phyloP scores from a whole-genome alignment of 2,329 filamentous ascomycete genomes.

The Calycina herbarum region DNA sequence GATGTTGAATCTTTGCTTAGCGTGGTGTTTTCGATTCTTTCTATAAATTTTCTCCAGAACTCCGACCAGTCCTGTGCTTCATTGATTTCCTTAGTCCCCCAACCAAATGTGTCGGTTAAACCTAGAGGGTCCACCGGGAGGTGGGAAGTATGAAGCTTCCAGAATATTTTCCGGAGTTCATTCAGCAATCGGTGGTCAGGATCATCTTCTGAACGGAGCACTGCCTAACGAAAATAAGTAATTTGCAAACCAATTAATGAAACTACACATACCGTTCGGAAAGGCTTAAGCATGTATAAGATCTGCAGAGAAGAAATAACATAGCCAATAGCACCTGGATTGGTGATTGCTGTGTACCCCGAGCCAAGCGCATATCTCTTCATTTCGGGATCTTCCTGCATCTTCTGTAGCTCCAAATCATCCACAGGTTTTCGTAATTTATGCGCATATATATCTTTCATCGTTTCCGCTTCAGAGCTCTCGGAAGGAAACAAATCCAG shows the following conservation, averaged over 20 bases:
- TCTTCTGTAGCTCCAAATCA: neutral
- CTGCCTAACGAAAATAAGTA: neutral
- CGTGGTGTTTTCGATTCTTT: neutral
- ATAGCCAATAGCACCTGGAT: neutral
- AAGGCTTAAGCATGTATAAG: neutral
- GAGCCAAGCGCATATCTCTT: neutral
- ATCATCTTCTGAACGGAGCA: neutral
- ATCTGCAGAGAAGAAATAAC: neutral
- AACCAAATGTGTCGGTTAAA: neutral
- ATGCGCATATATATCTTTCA: neutral
- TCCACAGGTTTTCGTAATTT: neutral
- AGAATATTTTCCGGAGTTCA: neutral
- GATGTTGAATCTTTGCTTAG: neutral
- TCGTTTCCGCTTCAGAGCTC: neutral
- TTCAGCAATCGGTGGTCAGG: neutral
- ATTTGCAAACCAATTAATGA: neutral
- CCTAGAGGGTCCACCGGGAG: neutral
- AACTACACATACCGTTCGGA: neutral
- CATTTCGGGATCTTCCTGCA: neutral
- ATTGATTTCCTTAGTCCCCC: neutral
- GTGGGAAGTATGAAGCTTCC: neutral
- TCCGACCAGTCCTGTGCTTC: neutral
- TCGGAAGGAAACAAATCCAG: neutral
- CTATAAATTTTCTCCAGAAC: neutral
- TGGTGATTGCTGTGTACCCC: neutral